phyloP scores from a whole-genome alignment of 2,329 filamentous ascomycete species.

The Colletotrichum siamense region DNA sequence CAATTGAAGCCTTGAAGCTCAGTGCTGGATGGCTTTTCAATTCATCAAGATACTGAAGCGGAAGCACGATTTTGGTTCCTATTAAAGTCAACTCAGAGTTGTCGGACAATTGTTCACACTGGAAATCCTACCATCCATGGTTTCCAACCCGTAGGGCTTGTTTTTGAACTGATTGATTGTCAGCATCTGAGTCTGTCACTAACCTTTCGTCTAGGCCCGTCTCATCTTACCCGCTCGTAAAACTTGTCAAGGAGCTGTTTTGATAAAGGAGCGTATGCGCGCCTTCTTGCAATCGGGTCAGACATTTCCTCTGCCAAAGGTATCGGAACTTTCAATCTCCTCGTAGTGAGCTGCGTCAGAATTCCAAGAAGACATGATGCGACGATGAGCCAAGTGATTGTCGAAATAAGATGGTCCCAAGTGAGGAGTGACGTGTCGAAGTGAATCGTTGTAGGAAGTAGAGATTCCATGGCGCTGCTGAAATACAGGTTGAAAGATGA shows the following conservation, averaged over 20 bases:
- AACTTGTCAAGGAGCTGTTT: not conserved
- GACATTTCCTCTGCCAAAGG: not conserved
- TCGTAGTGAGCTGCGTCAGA: not conserved
- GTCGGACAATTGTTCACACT: not conserved
- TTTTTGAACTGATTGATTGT: not conserved
- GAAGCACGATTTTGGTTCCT: not conserved
- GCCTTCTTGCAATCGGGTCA: not conserved
- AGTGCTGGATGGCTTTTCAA: not conserved
- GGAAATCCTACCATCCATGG: not conserved
- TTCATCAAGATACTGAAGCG: not conserved
- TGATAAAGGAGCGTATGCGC: not conserved
- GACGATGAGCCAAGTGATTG: not conserved
- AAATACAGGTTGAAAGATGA: not conserved
- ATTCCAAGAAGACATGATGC: not conserved
- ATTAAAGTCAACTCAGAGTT: not conserved
- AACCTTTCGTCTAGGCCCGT: not conserved
- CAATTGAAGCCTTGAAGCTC: conserved; percentile 2
- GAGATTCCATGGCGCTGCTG: not conserved
- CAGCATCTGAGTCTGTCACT: not conserved
- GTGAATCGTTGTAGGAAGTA: not conserved
- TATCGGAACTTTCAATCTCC: not conserved
- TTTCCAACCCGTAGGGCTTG: not conserved
- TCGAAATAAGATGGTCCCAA: not conserved
- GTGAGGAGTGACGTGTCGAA: not conserved
- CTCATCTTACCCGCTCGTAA: not conserved